phyloP scores from a whole-genome alignment of 768 basidiomycete genomes.

The Collybiopsis confluens region DNA sequence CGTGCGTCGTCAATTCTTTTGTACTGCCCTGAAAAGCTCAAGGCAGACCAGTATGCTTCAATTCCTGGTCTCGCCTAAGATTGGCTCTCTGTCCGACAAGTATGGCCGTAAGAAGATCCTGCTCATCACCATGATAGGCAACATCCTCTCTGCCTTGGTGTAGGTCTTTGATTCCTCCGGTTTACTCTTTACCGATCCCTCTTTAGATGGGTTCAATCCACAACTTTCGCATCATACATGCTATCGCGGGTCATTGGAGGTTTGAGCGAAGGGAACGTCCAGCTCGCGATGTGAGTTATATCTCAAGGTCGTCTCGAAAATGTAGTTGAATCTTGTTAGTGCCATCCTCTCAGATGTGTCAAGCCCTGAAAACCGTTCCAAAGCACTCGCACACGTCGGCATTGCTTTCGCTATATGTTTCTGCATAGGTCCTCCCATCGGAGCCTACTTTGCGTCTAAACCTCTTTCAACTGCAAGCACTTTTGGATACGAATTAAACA shows the following conservation, averaged over 20 bases:
- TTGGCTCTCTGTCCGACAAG: constrained; percentile 82
- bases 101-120: constrained; percentile 86
- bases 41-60: constrained; percentile 62
- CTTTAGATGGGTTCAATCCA: constrained; percentile 82
- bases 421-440: constrained; percentile 87
- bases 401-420: constrained; percentile 97
- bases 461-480: constrained; percentile 60
- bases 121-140: constrained; percentile 86
- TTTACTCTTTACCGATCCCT: neutral
- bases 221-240: constrained; percentile 86
- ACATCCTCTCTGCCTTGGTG: constrained; percentile 85
- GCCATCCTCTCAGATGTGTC: constrained; percentile 94
- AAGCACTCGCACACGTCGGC: constrained; percentile 86
- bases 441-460: constrained; percentile 92
- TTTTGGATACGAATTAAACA: constrained; percentile 67
- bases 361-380: constrained; percentile 72
- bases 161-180: constrained; percentile 34
- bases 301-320: neutral
- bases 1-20: constrained; percentile 49
- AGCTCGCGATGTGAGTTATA: constrained; percentile 79
- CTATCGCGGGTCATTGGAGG: constrained; percentile 90
- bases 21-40: constrained; percentile 21
- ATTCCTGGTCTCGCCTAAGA: constrained; percentile 77
- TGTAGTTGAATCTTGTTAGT: constrained; percentile 33
- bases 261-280: constrained; percentile 95